These are phyloP conservation scores for Thymus quinquecostatus DNA, from an alignment of 257 asterid species.

Conservation along the genomic window DNA sequence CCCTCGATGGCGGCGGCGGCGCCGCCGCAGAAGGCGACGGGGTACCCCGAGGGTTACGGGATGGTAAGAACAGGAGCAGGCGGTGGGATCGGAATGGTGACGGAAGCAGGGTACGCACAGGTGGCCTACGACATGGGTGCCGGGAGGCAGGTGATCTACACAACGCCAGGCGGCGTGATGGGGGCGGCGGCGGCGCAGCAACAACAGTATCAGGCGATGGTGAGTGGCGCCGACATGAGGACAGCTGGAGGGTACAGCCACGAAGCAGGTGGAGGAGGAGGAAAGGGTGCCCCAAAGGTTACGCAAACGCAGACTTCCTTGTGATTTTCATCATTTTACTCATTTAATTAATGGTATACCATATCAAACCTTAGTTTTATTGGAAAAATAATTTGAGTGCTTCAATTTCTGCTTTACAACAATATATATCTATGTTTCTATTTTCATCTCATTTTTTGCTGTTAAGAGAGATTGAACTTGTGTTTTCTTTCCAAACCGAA, in stretches of 20 bases:
- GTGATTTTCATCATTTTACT: conserved; percentile 33
- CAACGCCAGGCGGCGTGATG: conserved; percentile 61
- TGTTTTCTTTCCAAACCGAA: not conserved
- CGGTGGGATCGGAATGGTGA: conserved; percentile 44
- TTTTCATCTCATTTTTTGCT: not conserved
- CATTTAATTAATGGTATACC: not conserved
- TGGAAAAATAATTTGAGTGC: conserved; percentile 26
- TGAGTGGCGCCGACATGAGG: conserved; percentile 46
- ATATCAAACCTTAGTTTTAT: conserved; percentile 15
- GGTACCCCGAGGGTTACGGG: conserved; percentile 53
- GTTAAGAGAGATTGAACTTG: conserved; percentile 5
- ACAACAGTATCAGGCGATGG: conserved; percentile 45
- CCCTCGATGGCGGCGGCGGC: conserved; percentile 44
- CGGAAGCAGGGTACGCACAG: conserved; percentile 62
- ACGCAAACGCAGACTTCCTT: conserved; percentile 65
- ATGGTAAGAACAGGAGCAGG: conserved; percentile 48
- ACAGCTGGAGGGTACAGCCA: conserved; percentile 45
- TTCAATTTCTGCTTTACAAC: not conserved
- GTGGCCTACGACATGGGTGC: conserved; percentile 69
- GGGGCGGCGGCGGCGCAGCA: conserved; percentile 45
- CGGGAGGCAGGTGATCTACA: conserved; percentile 75
- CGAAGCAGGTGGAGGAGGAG: conserved; percentile 45
- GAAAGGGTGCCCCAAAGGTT: conserved; percentile 50
- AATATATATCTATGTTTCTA: not conserved
- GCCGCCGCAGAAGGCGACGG: conserved; percentile 46